These are phyloP conservation scores for Wickerhamiella allomyrinae DNA, from an alignment of 805 yeast genomes.

Conservation along the genomic window DNA sequence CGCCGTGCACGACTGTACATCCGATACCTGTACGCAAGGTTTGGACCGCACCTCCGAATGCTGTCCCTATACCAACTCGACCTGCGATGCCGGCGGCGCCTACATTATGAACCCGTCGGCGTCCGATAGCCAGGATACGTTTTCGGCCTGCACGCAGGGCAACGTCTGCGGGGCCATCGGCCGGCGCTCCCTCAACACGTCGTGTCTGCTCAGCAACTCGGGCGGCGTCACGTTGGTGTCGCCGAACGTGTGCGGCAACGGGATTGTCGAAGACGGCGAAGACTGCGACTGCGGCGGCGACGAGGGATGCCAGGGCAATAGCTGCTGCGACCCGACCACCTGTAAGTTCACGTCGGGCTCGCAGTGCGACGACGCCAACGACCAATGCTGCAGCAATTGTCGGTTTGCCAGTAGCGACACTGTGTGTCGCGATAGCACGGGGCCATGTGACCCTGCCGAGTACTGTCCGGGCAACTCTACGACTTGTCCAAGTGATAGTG, in stretches of 20 bases:
- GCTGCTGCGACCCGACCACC: slow-evolving; percentile 18
- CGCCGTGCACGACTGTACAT: slow-evolving; percentile 29
- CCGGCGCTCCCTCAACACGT: slow-evolving; percentile 19
- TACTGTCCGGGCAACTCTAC: slow-evolving; percentile 25
- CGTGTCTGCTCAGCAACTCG: slow-evolving; percentile 12
- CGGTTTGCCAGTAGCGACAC: slow-evolving; percentile 20
- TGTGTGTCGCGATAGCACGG: slow-evolving; percentile 22
- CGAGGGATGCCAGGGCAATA: slow-evolving; percentile 21
- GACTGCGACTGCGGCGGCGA: slow-evolving; percentile 29
- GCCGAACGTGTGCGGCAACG: slow-evolving; percentile 26
- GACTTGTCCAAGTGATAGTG: slow-evolving; percentile 21
- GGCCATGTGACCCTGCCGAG: slow-evolving; percentile 25
- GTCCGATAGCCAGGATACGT: slow-evolving; percentile 18
- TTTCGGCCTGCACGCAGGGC: slow-evolving; percentile 25
- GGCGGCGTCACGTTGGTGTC: slow-evolving; percentile 19
- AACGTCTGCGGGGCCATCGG: slow-evolving; percentile 24
- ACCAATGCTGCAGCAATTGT: slow-evolving; percentile 23
- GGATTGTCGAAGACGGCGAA: slow-evolving; percentile 28
- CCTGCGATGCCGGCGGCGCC: slow-evolving; percentile 24
- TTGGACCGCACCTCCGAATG: slow-evolving; percentile 20
- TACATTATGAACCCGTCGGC: slow-evolving; percentile 28
- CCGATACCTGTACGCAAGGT: slow-evolving; percentile 22
- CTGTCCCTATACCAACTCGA: slow-evolving; percentile 22
- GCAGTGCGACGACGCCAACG: slow-evolving; percentile 18
- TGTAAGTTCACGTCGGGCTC: slow-evolving; percentile 14